phyloP scores from a whole-genome alignment of 2,329 filamentous ascomycete genomes.

The Scedosporium boydii region DNA sequence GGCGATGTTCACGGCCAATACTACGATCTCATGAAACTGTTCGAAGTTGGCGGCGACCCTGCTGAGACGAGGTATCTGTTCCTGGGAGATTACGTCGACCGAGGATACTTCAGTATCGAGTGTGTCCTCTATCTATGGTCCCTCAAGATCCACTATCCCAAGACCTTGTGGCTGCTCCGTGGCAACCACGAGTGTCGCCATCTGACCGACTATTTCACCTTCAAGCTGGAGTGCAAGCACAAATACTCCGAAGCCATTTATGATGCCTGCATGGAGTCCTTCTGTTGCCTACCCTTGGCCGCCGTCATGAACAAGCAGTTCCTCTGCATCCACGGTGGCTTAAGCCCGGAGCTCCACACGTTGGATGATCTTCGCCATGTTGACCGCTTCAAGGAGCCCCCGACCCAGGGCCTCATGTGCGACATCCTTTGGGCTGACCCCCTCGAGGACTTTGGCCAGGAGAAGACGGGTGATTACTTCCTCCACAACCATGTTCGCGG shows the following conservation, averaged over 20 bases:
- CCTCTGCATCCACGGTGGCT: constrained; percentile 91
- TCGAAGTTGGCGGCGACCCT: constrained; percentile 95
- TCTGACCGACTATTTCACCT: constrained; percentile 99
- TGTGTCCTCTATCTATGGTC: constrained; percentile 97
- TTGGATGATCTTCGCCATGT: constrained; percentile 92
- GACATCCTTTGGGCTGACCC: constrained; percentile 99
- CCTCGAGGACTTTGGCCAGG: constrained; percentile 94
- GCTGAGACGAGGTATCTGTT: constrained; percentile 95
- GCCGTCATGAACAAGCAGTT: constrained; percentile 99
- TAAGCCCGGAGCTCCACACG: constrained; percentile 93
- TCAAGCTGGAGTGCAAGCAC: constrained; percentile 99
- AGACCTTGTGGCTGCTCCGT: constrained; percentile 91
- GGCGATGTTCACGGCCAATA: constrained; percentile 98
- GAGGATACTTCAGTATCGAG: constrained; percentile 98
- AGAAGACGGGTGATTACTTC: constrained; percentile 97
- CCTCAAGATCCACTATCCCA: constrained; percentile 97
- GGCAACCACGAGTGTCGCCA: constrained; percentile 98
- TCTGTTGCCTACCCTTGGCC: constrained; percentile 85
- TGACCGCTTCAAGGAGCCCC: constrained; percentile 94
- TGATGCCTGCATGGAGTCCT: constrained; percentile 97
- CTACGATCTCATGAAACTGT: constrained; percentile 99
- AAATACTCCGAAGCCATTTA: constrained; percentile 97
- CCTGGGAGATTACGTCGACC: constrained; percentile 93
- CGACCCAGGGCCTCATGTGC: constrained; percentile 96
- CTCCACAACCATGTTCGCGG: constrained; percentile 97